phyloP scores from a whole-genome alignment of 805 yeast genomes.

The Candida cerambycidarum region DNA sequence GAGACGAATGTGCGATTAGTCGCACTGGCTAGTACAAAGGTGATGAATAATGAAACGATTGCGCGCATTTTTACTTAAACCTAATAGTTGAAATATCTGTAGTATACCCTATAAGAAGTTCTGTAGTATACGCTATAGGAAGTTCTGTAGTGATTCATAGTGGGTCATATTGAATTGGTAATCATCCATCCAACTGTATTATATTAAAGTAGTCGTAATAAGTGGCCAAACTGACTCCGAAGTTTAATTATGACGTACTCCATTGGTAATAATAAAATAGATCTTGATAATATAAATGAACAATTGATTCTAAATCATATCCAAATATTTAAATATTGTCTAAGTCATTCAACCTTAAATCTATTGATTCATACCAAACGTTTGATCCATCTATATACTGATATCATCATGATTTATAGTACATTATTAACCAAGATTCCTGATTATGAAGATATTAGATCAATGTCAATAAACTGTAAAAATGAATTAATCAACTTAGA shows the following conservation, averaged over 20 bases:
- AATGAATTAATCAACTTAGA: conserved; percentile 26
- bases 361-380: conserved; percentile 29
- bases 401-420: conserved; percentile 39
- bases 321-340: conserved; percentile 32
- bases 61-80: background rate
- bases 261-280: conserved; percentile 34
- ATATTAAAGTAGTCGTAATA: no score
- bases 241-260: conserved; percentile 33
- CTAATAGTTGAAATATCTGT: background rate
- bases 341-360: conserved; percentile 28
- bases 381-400: conserved; percentile 36
- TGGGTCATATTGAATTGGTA: no score
- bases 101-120: background rate
- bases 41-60: background rate
- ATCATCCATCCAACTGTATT: no score
- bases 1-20: no score
- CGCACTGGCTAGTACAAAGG: no score
- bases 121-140: background rate
- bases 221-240: no score
- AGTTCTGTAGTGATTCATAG: no score
- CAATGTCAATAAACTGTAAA: conserved; percentile 26
- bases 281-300: conserved; percentile 26
- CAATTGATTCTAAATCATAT: conserved; percentile 28
- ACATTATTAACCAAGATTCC: conserved; percentile 39
- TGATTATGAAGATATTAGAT: conserved; percentile 40